Evolutionary conservation across 352 stramenopile species (phyloP).

Genomic region (Globisporangium paddicum): DNA sequence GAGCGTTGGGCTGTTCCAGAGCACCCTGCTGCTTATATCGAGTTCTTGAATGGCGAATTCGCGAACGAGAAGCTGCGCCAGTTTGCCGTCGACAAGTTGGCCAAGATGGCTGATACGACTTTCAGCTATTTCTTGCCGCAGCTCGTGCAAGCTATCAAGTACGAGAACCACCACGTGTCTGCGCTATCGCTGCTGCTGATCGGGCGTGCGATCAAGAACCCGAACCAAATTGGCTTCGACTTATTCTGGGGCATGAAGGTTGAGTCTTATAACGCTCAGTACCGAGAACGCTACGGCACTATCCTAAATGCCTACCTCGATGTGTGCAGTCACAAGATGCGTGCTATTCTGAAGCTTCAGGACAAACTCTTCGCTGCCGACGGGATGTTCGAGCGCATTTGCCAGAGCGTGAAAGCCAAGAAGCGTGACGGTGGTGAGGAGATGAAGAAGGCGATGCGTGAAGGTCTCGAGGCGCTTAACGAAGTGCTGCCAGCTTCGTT

Average conservation of each 20-base stretch:
- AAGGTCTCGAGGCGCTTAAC: constrained; percentile 79
- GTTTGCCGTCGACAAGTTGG: constrained; percentile 78
- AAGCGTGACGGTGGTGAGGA: constrained; percentile 72
- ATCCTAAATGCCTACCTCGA: constrained; percentile 83
- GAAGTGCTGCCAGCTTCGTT: constrained; percentile 83
- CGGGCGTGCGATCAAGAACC: constrained; percentile 86
- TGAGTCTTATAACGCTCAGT: constrained; percentile 80
- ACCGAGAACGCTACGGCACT: constrained; percentile 73
- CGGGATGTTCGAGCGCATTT: constrained; percentile 80
- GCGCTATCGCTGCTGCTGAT: constrained; percentile 74
- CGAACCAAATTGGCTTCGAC: constrained; percentile 85
- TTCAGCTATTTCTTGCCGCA: constrained; percentile 88
- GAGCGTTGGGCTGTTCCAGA: constrained; percentile 64
- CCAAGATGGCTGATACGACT: constrained; percentile 79
- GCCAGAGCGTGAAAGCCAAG: constrained; percentile 81
- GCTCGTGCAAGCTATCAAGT: constrained; percentile 88
- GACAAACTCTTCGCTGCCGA: constrained; percentile 79
- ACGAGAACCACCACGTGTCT: constrained; percentile 82
- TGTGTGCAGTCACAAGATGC: constrained; percentile 89
- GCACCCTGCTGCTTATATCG: constrained; percentile 77
- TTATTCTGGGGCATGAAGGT: constrained; percentile 90
- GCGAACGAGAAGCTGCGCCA: constrained; percentile 61
- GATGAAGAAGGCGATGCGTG: constrained; percentile 78
- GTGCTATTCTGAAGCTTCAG: constrained; percentile 88
- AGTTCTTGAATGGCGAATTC: constrained; percentile 80